Base-by-base conservation (phyloP, 805 yeast genomes). In the Metschnikowia shivogae region DNA sequence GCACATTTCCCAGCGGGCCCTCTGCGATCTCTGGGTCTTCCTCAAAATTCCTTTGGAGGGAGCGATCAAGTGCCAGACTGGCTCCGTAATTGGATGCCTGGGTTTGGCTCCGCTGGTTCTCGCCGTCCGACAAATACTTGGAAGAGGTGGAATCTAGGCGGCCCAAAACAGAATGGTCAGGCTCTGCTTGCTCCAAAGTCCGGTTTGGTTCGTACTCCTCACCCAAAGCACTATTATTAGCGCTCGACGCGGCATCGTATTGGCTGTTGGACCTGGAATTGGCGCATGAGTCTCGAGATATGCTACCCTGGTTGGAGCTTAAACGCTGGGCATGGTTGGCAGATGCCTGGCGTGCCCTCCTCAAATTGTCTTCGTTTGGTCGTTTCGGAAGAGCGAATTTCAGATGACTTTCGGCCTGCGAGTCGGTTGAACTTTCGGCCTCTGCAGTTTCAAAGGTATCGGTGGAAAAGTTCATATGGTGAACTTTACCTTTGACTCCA, bases 371-470 rank as follows among this genome's bases (percentile, higher is more conserved):
- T 6, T 50, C 48, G 28, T 43, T 45, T 5, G 57, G 57, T 33
- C 57, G 39, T 40, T 50, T 47, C 17, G 57, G 57, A n/a, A 53
- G 34, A 8, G 27, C 29, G n/a, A 44, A 32, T 45, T 9, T 39
- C 44, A 19, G 44, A 13, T 17, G 35, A 24, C 32, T 20, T 28
- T 28, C 17, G 30, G 11, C 30, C 3, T 33, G 12, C n/a, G 42
- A 31, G 10, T 22, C 36, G 14, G 13, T 11, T 13, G 30, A 10
- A 12, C 22, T 31, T 20, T 22, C 24, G 13, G 39, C 49, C 19
- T 45, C 54, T 7, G 57, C 57, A 6, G 57, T 54, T 34, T 49
- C 47, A 35, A 49, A 54, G 26, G 48, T 53, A 22, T 49, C 53
- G 12, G 47, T 42, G 13, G 51, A 47, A 10, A 37, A 13, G 26